Base-by-base conservation (phyloP, 176 grass and related monocot species). In the Otatea glauca region DNA sequence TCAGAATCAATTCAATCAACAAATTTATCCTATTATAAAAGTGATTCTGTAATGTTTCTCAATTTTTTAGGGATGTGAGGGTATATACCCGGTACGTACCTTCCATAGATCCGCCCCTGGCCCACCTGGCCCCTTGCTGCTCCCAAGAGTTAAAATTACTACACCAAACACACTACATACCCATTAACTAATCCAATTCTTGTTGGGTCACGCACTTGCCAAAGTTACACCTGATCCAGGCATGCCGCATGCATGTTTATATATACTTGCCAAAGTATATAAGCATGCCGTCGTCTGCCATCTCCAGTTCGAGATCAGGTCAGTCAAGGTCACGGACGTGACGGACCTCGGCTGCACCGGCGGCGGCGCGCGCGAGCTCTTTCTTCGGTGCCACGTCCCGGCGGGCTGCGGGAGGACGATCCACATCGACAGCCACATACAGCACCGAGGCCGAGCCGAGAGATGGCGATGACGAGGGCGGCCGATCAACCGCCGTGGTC, bases 341-440 rank as follows among this genome's bases (percentile, higher is more conserved):
- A n/a, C n/a, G n/a, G 72, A 45, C 12, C 63, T 89, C 13, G 35
- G 11, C 35, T 41, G 18, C 74, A 1, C 60, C 49, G 50, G 68
- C 15, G 47, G 56, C 65, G 25, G 44, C 53, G 51, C 45, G 13
- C 24, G 85, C 7, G 49, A 6, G 42, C 29, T 89, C 39, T 89
- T 89, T 71, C 83, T 85, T 71, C 77, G 71, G 63, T 89, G 88
- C 63, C 83, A 85, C 44, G 83, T 89, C 77, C 83, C 77, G 7
- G 71, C 71, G 13, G 83, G 71, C 54, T 70, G 77, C 12, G 64
- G 88, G 34, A 81, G 77, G 43, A 50, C 71, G 23, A 89, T 81
- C 64, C 88, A 55, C 63, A 85, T 89, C 43, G 83, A 85, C 77
- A 89, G 63, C 82, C 43, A n/a, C 9, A n/a, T n/a, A n/a, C n/a